phyloP scores from a whole-genome alignment of 164 flowering plant species.

The Amborella trichopoda region DNA sequence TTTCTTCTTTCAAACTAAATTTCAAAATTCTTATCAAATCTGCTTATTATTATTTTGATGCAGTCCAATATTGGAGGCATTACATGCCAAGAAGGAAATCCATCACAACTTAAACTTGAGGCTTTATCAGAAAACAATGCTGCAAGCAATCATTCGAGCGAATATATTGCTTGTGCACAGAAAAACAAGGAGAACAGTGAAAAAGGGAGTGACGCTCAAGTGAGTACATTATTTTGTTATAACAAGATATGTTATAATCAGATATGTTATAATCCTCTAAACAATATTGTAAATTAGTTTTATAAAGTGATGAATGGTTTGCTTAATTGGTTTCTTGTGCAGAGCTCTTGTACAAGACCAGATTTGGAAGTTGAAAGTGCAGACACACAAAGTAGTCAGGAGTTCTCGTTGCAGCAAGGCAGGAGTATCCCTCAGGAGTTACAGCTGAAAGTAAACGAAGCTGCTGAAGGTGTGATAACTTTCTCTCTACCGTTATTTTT shows the following conservation, averaged over 20 bases:
- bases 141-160: constrained; percentile 44
- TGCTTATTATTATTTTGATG: neutral
- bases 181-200: constrained; percentile 33
- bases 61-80: constrained; percentile 21
- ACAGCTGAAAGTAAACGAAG: neutral
- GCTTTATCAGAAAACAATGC: constrained; percentile 39
- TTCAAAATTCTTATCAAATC: too few relatives aligned
- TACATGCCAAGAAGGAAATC: constrained; percentile 22
- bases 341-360: constrained; percentile 90
- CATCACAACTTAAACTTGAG: constrained; percentile 30
- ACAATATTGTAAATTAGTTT: neutral
- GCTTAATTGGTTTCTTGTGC: constrained; percentile 17
- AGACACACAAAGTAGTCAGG: constrained; percentile 24
- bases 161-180: constrained; percentile 19
- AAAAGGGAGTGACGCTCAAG: constrained; percentile 87
- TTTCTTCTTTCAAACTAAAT: neutral
- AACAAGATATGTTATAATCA: neutral
- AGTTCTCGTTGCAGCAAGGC: constrained; percentile 10
- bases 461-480: neutral
- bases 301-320: neutral
- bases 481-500: neutral
- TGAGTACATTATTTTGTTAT: constrained; percentile 13
- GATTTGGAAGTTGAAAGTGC: constrained; percentile 52
- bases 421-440: constrained; percentile 6
- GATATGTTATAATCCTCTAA: neutral